phyloP scores from a whole-genome alignment of 331 rosid genomes.

The Quercus lobata region DNA sequence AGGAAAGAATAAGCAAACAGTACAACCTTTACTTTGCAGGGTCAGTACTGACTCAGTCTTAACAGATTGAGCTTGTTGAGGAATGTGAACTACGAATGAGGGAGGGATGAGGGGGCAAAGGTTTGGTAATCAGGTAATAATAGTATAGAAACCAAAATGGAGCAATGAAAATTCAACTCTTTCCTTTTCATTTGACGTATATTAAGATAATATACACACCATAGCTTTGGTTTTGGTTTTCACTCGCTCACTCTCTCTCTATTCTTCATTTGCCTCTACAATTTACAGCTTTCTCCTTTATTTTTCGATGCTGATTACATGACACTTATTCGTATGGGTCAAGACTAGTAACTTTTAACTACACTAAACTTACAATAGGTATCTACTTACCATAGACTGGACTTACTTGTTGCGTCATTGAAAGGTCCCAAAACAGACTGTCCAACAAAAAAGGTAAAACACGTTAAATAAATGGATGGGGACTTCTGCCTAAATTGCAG shows the following conservation, averaged over 20 bases:
- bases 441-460: conserved; percentile 13
- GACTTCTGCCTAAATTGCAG: no score
- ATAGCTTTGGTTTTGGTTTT: neutral
- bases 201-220: neutral
- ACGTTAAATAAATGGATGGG: neutral
- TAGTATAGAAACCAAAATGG: neutral
- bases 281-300: neutral
- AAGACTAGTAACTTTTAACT: conserved; percentile 12
- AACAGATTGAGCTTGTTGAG: no score
- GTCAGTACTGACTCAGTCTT: no score
- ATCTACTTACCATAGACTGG: neutral
- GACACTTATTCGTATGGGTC: neutral
- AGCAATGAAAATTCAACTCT: neutral
- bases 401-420: conserved; percentile 33
- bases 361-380: neutral
- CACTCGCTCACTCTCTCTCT: neutral
- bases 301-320: neutral
- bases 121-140: no score
- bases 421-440: conserved; percentile 59
- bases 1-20: neutral
- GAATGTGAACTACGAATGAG: no score
- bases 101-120: no score
- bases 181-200: neutral
- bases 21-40: neutral
- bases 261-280: neutral